A percentile compares a stretch with the other conserved stretches of the same genome.
phyloP scores from a whole-genome alignment of 805 yeast genomes.

The Pichia ethanolica region DNA sequence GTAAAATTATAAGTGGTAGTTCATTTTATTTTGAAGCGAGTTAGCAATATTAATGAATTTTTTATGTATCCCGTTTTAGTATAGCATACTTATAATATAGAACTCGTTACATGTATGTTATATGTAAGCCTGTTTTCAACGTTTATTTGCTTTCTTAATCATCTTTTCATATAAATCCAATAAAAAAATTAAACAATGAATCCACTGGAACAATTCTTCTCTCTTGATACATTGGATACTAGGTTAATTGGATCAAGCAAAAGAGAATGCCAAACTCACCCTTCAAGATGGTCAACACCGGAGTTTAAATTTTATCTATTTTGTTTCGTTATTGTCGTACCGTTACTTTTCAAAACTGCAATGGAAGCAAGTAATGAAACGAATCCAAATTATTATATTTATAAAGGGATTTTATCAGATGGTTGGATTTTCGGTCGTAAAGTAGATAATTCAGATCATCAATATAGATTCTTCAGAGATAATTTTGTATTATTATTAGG shows the following conservation, averaged over 20 bases:
- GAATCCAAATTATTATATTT: slow-evolving; percentile 65
- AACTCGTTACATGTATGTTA: too few species aligned
- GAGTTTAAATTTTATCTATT: slow-evolving; percentile 69
- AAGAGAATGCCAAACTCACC: slow-evolving; percentile 24
- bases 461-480: slow-evolving; percentile 80
- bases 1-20: too few species aligned
- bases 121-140: not conserved
- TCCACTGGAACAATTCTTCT: slow-evolving; percentile 14
- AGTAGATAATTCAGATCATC: slow-evolving; percentile 89
- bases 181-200: not conserved
- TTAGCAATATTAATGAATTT: too few species aligned
- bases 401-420: slow-evolving; percentile 50
- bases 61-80: too few species aligned
- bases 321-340: slow-evolving; percentile 63
- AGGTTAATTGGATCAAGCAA: slow-evolving; percentile 38
- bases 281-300: slow-evolving; percentile 62
- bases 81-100: too few species aligned
- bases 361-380: slow-evolving; percentile 70
- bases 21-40: too few species aligned
- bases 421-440: slow-evolving; percentile 92
- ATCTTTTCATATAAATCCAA: too few species aligned
- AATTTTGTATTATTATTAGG: slow-evolving; percentile 59
- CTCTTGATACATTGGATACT: slow-evolving; percentile 46
- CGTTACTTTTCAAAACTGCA: slow-evolving; percentile 76
- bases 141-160: not conserved